Evolutionary conservation across 768 basidiomycete species (phyloP).

Genomic region (Trametes coccinea): DNA sequence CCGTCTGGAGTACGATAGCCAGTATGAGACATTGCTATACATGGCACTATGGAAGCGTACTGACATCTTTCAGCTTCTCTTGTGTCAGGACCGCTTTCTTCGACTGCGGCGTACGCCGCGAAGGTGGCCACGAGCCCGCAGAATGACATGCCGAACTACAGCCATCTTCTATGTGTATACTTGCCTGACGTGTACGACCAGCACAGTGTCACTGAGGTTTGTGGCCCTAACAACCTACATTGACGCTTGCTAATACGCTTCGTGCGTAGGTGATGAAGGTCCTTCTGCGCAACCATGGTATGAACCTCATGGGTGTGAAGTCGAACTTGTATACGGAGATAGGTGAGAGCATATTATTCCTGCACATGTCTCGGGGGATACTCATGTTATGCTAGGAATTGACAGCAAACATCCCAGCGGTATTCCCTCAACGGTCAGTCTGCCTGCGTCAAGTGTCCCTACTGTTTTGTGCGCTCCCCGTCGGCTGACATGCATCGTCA

Average conservation of each 20-base stretch:
- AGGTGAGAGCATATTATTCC: slow-evolving; percentile 38
- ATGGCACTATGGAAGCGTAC: neutral
- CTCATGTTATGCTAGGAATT: slow-evolving; percentile 43
- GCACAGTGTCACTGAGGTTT: slow-evolving; percentile 53
- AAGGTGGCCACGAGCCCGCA: slow-evolving; percentile 69
- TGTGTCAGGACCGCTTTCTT: slow-evolving; percentile 59
- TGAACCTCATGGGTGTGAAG: slow-evolving; percentile 69
- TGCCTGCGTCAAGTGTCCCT: neutral
- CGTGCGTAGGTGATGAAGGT: slow-evolving; percentile 62
- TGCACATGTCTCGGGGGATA: neutral
- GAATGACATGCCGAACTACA: slow-evolving; percentile 47
- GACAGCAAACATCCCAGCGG: slow-evolving; percentile 80
- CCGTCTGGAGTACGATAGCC: slow-evolving; percentile 61
- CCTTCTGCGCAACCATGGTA: slow-evolving; percentile 63
- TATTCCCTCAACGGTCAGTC: slow-evolving; percentile 63
- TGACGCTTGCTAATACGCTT: too few relatives aligned
- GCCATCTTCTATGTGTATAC: slow-evolving; percentile 72
- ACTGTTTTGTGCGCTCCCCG: too few relatives aligned
- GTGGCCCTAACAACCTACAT: neutral
- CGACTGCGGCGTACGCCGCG: slow-evolving; percentile 53
- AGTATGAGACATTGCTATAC: slow-evolving; percentile 39
- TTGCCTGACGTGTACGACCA: slow-evolving; percentile 73
- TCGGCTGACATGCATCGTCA: neutral
- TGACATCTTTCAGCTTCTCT: slow-evolving; percentile 50
- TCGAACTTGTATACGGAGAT: slow-evolving; percentile 66